phyloP scores from a whole-genome alignment of 163 green algal genomes.

The Chlamydomonas reinhardtii region DNA sequence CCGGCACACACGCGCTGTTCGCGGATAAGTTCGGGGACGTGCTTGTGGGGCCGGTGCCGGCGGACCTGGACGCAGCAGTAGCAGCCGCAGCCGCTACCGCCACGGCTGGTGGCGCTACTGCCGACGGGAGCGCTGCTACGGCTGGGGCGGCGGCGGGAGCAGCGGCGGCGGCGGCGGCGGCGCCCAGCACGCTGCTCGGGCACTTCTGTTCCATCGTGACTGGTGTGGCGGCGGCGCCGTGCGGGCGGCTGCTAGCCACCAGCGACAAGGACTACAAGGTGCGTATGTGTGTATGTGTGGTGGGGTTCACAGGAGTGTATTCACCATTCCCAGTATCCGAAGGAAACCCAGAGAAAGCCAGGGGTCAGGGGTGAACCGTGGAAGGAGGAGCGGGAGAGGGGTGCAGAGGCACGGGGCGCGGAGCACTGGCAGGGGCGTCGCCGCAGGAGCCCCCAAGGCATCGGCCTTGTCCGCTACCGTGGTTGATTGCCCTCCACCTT shows the following conservation, averaged over 20 bases:
- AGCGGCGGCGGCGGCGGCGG: background rate
- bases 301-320: no score
- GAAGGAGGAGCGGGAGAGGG: no score
- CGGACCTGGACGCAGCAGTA: constrained; percentile 40
- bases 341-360: no score
- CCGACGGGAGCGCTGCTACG: no score
- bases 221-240: constrained; percentile 50
- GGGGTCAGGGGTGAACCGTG: no score
- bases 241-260: constrained; percentile 64
- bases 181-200: constrained; percentile 66
- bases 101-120: background rate
- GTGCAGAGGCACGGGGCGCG: no score
- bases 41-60: constrained; percentile 20
- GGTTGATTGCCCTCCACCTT: no score
- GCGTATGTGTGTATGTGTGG: background rate
- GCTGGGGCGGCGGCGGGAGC: background rate
- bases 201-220: constrained; percentile 81
- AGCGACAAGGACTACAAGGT: constrained; percentile 78
- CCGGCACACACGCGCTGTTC: constrained; percentile 59
- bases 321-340: no score
- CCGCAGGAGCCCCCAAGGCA: no score
- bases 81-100: no score
- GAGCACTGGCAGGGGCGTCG: no score
- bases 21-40: constrained; percentile 85
- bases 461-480: no score